These are phyloP conservation scores for Notholithocarpus densiflorus DNA, from an alignment of 306 rosid genomes.

Conservation along the genomic window DNA sequence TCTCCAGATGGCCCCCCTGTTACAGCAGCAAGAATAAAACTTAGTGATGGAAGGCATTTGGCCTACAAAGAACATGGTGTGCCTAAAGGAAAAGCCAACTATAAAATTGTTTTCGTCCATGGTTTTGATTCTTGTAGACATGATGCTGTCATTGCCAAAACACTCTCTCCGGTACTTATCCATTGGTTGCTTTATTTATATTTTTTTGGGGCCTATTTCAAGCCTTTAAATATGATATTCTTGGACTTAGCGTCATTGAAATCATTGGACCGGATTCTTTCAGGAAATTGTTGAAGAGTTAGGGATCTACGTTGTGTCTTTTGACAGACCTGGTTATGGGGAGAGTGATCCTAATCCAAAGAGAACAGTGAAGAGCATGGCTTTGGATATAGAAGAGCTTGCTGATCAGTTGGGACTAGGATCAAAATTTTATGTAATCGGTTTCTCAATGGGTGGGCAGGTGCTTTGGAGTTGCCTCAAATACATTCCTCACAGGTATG, in stretches of 20 bases:
- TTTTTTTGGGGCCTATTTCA: not conserved
- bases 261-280: slow-evolving; percentile 14
- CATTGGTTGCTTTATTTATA: not conserved
- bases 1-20: slow-evolving; percentile 64
- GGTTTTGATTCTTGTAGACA: slow-evolving; percentile 67
- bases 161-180: slow-evolving; percentile 56
- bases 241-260: slow-evolving; percentile 9
- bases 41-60: slow-evolving; percentile 86
- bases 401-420: slow-evolving; percentile 79
- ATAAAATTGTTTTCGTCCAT: slow-evolving; percentile 63
- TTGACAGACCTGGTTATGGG: slow-evolving; percentile 94
- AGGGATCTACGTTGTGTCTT: slow-evolving; percentile 64
- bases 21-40: slow-evolving; percentile 71
- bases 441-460: slow-evolving; percentile 88
- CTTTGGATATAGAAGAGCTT: slow-evolving; percentile 81
- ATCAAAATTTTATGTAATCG: slow-evolving; percentile 66
- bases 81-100: slow-evolving; percentile 57
- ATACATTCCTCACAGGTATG: slow-evolving; percentile 83
- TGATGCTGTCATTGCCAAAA: slow-evolving; percentile 38
- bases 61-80: slow-evolving; percentile 85
- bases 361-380: slow-evolving; percentile 61
- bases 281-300: slow-evolving; percentile 59
- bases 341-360: slow-evolving; percentile 95
- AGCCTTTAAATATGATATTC: not conserved
- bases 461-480: slow-evolving; percentile 72